A percentile compares a stretch with the other conserved stretches of the same genome.
These are phyloP conservation scores for Bimuria novae-zelandiae DNA, from an alignment of 2,329 filamentous ascomycete genomes.

Conservation along the genomic window DNA sequence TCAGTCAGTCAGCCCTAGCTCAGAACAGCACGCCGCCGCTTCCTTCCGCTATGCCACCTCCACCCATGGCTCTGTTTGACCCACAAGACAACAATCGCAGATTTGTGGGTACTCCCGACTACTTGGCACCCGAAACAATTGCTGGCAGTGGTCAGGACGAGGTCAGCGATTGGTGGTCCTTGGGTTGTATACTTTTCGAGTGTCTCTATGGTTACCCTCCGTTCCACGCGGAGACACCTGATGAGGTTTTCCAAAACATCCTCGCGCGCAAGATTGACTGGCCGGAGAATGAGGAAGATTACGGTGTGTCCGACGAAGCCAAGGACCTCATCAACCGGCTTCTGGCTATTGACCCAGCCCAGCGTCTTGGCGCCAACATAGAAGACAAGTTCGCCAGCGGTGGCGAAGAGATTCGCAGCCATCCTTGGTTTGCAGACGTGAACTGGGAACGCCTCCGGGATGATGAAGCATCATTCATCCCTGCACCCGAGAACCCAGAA, in stretches of 20 bases:
- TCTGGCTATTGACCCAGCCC: conserved; percentile 79
- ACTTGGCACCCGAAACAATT: conserved; percentile 95
- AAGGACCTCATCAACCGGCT: conserved; percentile 94
- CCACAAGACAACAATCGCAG: conserved; percentile 90
- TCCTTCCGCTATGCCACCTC: conserved; percentile 79
- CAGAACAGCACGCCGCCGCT: conserved; percentile 64
- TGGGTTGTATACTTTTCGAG: conserved; percentile 98
- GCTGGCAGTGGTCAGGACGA: conserved; percentile 94
- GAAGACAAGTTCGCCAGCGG: conserved; percentile 82
- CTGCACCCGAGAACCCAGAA: conserved; percentile 88
- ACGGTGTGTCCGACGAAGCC: conserved; percentile 77
- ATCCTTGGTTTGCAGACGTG: conserved; percentile 85
- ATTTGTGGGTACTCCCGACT: conserved; percentile 96
- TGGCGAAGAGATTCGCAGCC: conserved; percentile 86
- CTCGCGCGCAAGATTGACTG: conserved; percentile 86
- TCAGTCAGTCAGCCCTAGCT: conserved; percentile 57
- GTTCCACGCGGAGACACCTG: conserved; percentile 87
- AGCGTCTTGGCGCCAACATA: conserved; percentile 83
- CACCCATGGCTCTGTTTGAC: conserved; percentile 91
- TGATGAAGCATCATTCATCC: conserved; percentile 94
- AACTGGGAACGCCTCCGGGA: conserved; percentile 92
- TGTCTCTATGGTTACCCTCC: conserved; percentile 92
- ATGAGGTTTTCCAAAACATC: conserved; percentile 97
- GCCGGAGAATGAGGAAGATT: conserved; percentile 80
- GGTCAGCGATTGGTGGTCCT: conserved; percentile 99